These are phyloP conservation scores for Cadophora malorum DNA, from an alignment of 2,329 filamentous ascomycete species.

Conservation along the genomic window DNA sequence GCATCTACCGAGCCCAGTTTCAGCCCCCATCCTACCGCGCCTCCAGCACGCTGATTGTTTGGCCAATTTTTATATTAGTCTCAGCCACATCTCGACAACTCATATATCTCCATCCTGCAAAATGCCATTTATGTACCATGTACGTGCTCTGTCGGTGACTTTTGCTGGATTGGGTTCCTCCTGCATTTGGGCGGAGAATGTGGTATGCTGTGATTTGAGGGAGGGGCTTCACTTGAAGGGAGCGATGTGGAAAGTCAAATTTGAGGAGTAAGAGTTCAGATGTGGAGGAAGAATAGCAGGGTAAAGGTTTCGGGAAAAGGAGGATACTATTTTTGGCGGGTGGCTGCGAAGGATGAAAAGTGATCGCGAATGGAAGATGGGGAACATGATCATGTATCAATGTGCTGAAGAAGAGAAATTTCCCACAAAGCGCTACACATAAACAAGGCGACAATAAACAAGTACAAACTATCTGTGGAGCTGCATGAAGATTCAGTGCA, in stretches of 20 bases:
- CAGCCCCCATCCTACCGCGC: conserved; percentile 1
- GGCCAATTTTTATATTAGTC: conserved; percentile 11
- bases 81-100: conserved; percentile 1
- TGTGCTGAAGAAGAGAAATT: background rate
- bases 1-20: background rate
- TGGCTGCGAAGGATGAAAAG: background rate
- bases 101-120: background rate
- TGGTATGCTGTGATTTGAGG: background rate
- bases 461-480: background rate
- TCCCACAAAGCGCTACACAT: background rate
- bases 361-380: background rate
- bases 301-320: background rate
- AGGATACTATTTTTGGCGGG: background rate
- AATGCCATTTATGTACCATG: background rate
- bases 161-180: background rate
- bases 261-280: background rate
- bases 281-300: background rate
- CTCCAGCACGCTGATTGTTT: background rate
- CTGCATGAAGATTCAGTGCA: background rate
- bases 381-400: background rate
- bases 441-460: background rate
- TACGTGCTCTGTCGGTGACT: background rate
- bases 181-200: background rate
- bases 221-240: background rate
- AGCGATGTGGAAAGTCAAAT: background rate